phyloP scores from a whole-genome alignment of 2,329 filamentous ascomycete species.

The Cytospora leucostoma region DNA sequence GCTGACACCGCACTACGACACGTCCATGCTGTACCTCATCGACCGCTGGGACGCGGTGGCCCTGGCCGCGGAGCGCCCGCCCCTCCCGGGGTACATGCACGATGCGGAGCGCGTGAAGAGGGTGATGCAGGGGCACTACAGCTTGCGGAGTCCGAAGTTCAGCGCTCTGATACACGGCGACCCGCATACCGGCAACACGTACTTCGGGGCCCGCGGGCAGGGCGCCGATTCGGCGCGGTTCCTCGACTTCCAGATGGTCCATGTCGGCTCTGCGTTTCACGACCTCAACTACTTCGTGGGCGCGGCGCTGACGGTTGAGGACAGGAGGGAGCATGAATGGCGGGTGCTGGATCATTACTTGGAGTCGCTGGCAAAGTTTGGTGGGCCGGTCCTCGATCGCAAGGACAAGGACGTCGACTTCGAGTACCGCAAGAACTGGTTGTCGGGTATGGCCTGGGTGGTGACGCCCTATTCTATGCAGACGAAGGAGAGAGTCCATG shows the following conservation, averaged over 20 bases:
- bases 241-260: constrained; percentile 42
- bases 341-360: constrained; percentile 40
- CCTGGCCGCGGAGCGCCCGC: constrained; percentile 31
- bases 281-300: constrained; percentile 41
- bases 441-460: constrained; percentile 38
- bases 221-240: constrained; percentile 34
- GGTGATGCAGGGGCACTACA: constrained; percentile 38
- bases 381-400: constrained; percentile 34
- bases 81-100: constrained; percentile 35
- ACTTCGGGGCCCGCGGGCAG: constrained; percentile 29
- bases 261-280: constrained; percentile 41
- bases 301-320: constrained; percentile 37
- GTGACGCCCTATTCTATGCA: constrained; percentile 37
- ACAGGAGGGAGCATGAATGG: constrained; percentile 38
- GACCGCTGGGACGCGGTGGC: constrained; percentile 33
- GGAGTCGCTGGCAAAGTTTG: constrained; percentile 30
- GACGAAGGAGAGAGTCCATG: constrained; percentile 39
- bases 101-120: constrained; percentile 35
- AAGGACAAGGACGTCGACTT: constrained; percentile 35
- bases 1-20: constrained; percentile 30
- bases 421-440: constrained; percentile 38
- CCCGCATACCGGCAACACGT: constrained; percentile 40
- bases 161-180: constrained; percentile 40
- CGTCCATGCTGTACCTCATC: constrained; percentile 32
- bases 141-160: constrained; percentile 37